Percentiles rank a stretch among this genome's conserved stretches.
Evolutionary conservation across 176 grass and related monocot species (phyloP).

Genomic region (Lolium rigidum): DNA sequence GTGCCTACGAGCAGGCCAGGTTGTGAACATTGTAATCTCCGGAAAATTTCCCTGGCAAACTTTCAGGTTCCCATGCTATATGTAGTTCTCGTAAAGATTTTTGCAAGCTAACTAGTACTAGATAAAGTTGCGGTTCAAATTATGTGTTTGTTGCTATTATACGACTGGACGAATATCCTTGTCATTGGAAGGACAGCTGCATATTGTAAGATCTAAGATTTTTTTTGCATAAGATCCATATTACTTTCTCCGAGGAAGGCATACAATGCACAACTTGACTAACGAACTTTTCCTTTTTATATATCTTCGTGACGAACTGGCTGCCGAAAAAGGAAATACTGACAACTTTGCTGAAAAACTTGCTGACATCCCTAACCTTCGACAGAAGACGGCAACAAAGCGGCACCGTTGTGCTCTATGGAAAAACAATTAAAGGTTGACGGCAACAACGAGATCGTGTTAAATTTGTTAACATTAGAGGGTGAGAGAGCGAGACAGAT

Average conservation of each 20-base stretch:
- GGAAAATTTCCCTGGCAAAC: background rate
- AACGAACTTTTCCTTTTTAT: background rate
- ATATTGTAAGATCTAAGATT: too few species aligned
- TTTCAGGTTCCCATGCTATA: background rate
- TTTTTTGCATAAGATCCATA: background rate
- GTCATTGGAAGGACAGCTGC: background rate
- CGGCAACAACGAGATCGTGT: too few species aligned
- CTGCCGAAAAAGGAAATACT: background rate
- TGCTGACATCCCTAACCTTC: background rate
- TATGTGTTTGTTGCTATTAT: too few species aligned
- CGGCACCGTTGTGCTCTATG: too few species aligned
- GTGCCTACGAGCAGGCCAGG: constrained; percentile 1
- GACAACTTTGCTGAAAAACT: background rate
- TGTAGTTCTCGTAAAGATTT: background rate
- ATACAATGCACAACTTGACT: background rate
- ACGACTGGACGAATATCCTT: background rate
- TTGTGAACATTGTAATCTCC: background rate
- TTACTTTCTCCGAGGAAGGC: too few species aligned
- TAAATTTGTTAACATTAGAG: too few species aligned
- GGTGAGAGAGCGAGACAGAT: too few species aligned
- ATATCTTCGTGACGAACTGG: background rate
- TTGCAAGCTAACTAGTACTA: background rate
- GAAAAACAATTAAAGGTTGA: too few species aligned
- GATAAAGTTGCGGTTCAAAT: background rate
- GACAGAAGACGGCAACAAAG: too few species aligned